Conservation (phyloP, 805 yeast genomes). For the Metschnikowia noctiluminum region DNA sequence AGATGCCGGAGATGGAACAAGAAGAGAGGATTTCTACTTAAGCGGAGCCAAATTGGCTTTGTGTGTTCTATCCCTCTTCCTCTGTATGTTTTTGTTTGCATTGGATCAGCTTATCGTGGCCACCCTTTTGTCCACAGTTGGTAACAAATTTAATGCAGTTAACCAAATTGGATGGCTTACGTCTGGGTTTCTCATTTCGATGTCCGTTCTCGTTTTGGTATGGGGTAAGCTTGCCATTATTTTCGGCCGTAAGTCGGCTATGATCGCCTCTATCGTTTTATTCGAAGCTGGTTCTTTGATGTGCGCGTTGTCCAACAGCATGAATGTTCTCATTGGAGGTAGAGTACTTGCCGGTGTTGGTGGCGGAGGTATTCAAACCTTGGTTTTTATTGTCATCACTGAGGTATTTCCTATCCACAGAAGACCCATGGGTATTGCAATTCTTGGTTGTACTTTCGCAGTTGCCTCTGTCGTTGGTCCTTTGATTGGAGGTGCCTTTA, state of each 20-base stretch:
- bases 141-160: conserved; percentile 33
- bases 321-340: conserved; percentile 42
- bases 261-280: conserved; percentile 23
- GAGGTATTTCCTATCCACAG: conserved; percentile 31
- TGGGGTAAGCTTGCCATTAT: conserved; percentile 38
- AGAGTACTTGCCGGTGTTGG: conserved; percentile 38
- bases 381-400: conserved; percentile 27
- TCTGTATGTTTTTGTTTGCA: conserved; percentile 33
- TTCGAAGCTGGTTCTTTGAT: conserved; percentile 36
- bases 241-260: conserved; percentile 34
- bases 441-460: conserved; percentile 19
- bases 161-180: conserved; percentile 38
- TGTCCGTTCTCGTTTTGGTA: conserved; percentile 32
- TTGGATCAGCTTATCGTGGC: conserved; percentile 40
- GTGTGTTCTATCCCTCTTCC: conserved; percentile 26
- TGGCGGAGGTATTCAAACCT: conserved; percentile 33
- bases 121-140: conserved; percentile 33
- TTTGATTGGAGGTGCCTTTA: conserved; percentile 25
- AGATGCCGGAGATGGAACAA: conserved; percentile 44
- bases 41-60: conserved; percentile 24
- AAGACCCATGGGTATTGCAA: conserved; percentile 23
- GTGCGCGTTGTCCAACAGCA: conserved; percentile 34
- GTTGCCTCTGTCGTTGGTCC: conserved; percentile 26
- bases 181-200: conserved; percentile 35
- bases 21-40: conserved; percentile 36